Evolutionary conservation across 83 land plant species (phyloP).

Genomic region (Picea abies): DNA sequence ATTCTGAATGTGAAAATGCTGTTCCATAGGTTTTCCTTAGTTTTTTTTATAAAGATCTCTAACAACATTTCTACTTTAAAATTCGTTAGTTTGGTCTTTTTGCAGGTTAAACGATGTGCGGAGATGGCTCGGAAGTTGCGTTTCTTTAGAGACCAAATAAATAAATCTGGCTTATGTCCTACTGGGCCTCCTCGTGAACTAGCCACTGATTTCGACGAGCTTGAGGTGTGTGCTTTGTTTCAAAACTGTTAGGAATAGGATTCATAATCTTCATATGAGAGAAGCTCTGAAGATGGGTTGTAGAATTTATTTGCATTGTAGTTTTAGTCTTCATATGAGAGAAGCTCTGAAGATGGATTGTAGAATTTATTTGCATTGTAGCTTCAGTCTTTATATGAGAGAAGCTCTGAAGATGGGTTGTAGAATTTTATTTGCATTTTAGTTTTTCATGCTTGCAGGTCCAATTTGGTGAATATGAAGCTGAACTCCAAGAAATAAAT

Average conservation of each 20-base stretch:
- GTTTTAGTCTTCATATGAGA: background rate
- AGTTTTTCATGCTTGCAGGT: constrained; percentile 29
- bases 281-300: background rate
- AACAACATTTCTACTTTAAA: constrained; percentile 2
- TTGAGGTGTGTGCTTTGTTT: constrained; percentile 47
- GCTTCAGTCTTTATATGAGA: background rate
- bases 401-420: background rate
- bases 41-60: background rate
- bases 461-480: constrained; percentile 77
- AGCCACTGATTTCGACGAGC: constrained; percentile 65
- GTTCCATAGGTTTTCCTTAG: background rate
- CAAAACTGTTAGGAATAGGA: background rate
- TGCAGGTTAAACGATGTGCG: constrained; percentile 85
- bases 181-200: constrained; percentile 47
- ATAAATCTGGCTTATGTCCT: constrained; percentile 59
- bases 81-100: constrained; percentile 4
- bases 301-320: background rate
- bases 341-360: background rate
- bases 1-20: background rate
- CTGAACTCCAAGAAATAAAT: constrained; percentile 85
- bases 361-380: background rate
- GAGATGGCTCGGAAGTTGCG: constrained; percentile 83
- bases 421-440: background rate
- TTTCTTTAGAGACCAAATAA: constrained; percentile 77
- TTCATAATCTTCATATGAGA: background rate